Percentiles rank a stretch among this genome's conserved stretches.
Evolutionary conservation across 495 filamentous ascomycete genomes (phyloP).

Genomic region (Penicillium nucicola): DNA sequence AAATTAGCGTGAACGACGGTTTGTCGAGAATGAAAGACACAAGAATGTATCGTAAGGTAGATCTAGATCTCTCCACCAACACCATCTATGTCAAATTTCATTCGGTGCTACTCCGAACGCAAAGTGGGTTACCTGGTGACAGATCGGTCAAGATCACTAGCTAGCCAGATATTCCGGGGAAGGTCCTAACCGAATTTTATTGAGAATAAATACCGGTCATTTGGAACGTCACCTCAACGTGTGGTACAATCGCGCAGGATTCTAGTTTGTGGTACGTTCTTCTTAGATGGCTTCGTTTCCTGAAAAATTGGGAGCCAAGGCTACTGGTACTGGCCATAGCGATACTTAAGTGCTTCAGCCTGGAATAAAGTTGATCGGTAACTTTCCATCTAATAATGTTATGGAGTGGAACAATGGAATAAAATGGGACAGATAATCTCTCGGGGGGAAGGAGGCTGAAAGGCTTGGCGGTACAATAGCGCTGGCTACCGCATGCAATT

Average conservation of each 20-base stretch:
- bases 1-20: constrained; percentile 38
- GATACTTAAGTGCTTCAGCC: neutral
- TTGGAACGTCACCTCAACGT: constrained; percentile 30
- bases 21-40: constrained; percentile 15
- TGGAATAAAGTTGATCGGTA: neutral
- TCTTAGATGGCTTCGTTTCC: constrained; percentile 28
- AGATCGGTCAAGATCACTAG: constrained; percentile 35
- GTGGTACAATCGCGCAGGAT: constrained; percentile 31
- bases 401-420: neutral
- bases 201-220: constrained; percentile 32
- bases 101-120: neutral
- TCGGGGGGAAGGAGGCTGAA: no score
- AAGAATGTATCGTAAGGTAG: constrained; percentile 26
- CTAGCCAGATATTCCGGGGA: constrained; percentile 36
- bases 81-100: constrained; percentile 17
- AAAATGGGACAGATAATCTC: neutral
- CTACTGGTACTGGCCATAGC: neutral
- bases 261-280: constrained; percentile 34
- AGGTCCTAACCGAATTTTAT: constrained; percentile 38
- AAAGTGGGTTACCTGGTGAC: neutral
- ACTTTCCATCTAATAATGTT: no score
- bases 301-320: neutral
- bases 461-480: no score
- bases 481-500: no score
- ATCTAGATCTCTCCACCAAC: constrained; percentile 24